Percentiles rank a stretch among this genome's conserved stretches.
phyloP scores from a whole-genome alignment of 1,284 basidiomycete species.

The Phellopilus nigrolimitatus region DNA sequence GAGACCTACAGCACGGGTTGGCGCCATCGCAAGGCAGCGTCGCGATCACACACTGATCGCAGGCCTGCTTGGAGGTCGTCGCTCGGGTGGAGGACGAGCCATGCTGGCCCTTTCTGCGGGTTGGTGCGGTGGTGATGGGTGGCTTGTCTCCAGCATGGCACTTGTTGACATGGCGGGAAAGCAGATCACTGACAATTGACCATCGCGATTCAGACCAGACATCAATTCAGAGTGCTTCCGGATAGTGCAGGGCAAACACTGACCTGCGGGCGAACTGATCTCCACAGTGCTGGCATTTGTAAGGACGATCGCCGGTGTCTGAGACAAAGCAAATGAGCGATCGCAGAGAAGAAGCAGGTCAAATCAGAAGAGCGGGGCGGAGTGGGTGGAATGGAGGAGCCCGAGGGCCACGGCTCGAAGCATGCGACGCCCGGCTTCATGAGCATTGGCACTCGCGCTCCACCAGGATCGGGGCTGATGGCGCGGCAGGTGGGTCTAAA shows the following conservation, averaged over 20 bases:
- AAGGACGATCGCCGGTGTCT: slow-evolving; percentile 91
- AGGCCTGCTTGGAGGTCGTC: slow-evolving; percentile 74
- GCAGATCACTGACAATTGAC: slow-evolving; percentile 57
- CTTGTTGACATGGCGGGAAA: slow-evolving; percentile 86
- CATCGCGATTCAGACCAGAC: slow-evolving; percentile 1
- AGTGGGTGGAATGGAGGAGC: slow-evolving; percentile 18
- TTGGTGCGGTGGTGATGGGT: slow-evolving; percentile 37
- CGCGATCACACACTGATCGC: slow-evolving; percentile 82
- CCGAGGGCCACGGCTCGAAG: too few relatives aligned
- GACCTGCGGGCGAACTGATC: slow-evolving; percentile 86
- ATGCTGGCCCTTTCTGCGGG: slow-evolving; percentile 46
- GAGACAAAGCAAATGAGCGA: slow-evolving; percentile 22
- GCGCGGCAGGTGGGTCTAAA: slow-evolving; percentile 11
- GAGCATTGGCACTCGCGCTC: too few relatives aligned
- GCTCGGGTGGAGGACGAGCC: slow-evolving; percentile 58
- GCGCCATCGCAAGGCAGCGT: slow-evolving; percentile 78
- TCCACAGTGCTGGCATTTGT: slow-evolving; percentile 85
- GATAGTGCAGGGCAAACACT: slow-evolving; percentile 23
- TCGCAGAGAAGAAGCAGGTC: slow-evolving; percentile 18
- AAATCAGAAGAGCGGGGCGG: slow-evolving; percentile 19
- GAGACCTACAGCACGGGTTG: slow-evolving; percentile 63
- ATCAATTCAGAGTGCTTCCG: slow-evolving; percentile 10
- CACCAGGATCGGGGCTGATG: slow-evolving; percentile 11
- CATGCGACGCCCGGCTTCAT: too few relatives aligned
- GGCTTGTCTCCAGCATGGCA: slow-evolving; percentile 77